phyloP scores from a whole-genome alignment of 352 stramenopile genomes.

The Globisporangium uncinulatum region DNA sequence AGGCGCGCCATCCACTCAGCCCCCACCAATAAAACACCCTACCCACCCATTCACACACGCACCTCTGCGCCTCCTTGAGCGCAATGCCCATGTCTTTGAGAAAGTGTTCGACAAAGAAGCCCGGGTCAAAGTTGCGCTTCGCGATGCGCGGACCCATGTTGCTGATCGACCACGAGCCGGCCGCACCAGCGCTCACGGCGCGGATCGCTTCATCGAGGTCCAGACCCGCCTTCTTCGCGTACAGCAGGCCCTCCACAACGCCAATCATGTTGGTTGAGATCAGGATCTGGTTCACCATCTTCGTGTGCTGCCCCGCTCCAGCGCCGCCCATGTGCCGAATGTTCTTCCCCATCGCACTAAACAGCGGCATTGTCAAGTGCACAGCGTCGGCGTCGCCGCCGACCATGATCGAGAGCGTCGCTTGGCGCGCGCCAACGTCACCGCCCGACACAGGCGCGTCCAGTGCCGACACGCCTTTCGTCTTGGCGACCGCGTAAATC shows the following conservation, averaged over 20 bases:
- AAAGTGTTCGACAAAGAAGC: constrained; percentile 91
- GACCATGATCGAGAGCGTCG: constrained; percentile 88
- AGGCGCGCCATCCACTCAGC: constrained; percentile 3
- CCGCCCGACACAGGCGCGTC: constrained; percentile 85
- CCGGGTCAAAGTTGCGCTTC: constrained; percentile 85
- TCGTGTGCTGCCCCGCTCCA: constrained; percentile 84
- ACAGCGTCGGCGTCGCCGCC: constrained; percentile 81
- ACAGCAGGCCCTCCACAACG: constrained; percentile 84
- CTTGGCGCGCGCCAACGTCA: constrained; percentile 85
- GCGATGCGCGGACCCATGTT: constrained; percentile 87
- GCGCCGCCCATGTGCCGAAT: constrained; percentile 83
- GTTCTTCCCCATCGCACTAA: constrained; percentile 88
- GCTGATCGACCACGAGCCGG: constrained; percentile 87
- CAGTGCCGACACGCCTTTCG: constrained; percentile 64
- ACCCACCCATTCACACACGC: constrained; percentile 4
- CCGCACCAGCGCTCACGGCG: constrained; percentile 78
- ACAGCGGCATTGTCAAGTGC: constrained; percentile 78
- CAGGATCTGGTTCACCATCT: constrained; percentile 92
- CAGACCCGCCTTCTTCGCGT: constrained; percentile 82
- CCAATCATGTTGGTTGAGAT: constrained; percentile 89
- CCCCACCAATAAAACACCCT: background rate
- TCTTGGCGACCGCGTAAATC: constrained; percentile 72
- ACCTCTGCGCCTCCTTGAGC: constrained; percentile 77
- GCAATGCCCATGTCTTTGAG: constrained; percentile 90
- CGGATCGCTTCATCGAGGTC: constrained; percentile 86